Base-by-base conservation (phyloP, 257 asterid genomes). In the Thymus mandschuricus region DNA sequence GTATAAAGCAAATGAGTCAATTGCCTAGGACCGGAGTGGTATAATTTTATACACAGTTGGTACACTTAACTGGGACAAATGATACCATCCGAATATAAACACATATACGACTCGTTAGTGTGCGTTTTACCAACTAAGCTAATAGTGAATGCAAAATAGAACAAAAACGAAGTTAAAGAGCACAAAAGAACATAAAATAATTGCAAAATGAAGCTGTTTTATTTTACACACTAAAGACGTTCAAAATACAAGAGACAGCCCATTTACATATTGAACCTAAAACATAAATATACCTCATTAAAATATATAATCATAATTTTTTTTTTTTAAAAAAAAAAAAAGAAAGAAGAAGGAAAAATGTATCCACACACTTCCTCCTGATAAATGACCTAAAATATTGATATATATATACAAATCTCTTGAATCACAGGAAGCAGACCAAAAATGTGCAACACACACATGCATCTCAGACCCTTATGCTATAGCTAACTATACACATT, bases 321-420 rank as follows among this genome's bases (percentile, higher is more conserved):
- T 21, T 21, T 21, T 21, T 21, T 21, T 21, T 21, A 0, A 21
- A 21, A 21, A 21, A 21, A 21, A 21, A 21, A 21, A 31, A 60
- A 29, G 35, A 48, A 64, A 52, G 6, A 29, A 64, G 81, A 66
- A 74, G 38, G 38, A 57, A 38, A 35, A 58, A 35, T 41, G 58
- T 75, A 73, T 77, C 65, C 62, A 60, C 81, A 66, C 79, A 76
- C 80, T 84, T 78, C 88, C 84, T 73, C 81, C 68, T 71, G 75
- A 73, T 71, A 69, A 70, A 72, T 75, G 66, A 76, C 67, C 80
- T 68, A 54, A 78, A 66, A 21, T 21, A 21, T 21, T 21, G 21
- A 21, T 21, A 21, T 67, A 79, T 83, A 87, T 81, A 44, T 74
- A 89, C 96, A 86, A 61, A 71, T 73, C 75, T 73, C 75, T 66